Evolutionary conservation across 768 basidiomycete species (phyloP), one percentile per base, ranked within the genome.

Genomic region (Epithele typhae): DNA sequence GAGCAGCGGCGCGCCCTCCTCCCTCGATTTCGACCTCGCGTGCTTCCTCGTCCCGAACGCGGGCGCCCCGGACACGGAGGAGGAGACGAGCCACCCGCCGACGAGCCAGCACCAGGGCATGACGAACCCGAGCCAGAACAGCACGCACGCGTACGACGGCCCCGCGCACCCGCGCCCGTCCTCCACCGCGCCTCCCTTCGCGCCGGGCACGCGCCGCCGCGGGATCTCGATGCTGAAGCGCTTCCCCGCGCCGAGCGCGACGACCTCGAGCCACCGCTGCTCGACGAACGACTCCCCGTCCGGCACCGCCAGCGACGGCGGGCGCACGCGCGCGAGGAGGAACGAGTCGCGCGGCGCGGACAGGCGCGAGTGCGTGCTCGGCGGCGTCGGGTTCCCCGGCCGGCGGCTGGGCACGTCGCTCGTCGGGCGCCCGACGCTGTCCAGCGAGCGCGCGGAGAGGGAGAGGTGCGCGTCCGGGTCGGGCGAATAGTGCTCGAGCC

Each of bases 121-220:
- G 38, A 86, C 46, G 55, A 88, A 88, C 3, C 86, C 86, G 0
- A 82, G 46, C 81, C 82, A 87, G 65, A 88, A 88, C n/a, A 85
- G 67, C 61, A 82, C 74, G 56, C 54, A 58, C 34, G 62, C 62
- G 25, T 43, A 43, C 38, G 54, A 54, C 41, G 22, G 15, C n/a
- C 15, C 40, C 25, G 33, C 10, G 4, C 9, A 24, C 23, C 19
- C n/a, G 8, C 33, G 22, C 25, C 39, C 27, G 23, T 19, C 24
- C 38, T n/a, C 24, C 55, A 43, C 32, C 37, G 43, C 22, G 32
- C 32, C 27, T 7, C 14, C 8, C 8, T 7, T 7, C n/a, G n/a
- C n/a, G n/a, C n/a, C n/a, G n/a, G n/a, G n/a, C n/a, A n/a, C n/a
- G n/a, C n/a, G n/a, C n/a, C n/a, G n/a, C n/a, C n/a, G n/a, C 14